Base-by-base conservation (phyloP, 371 early-diverging fungal species). In the Mucor lusitanicus region DNA sequence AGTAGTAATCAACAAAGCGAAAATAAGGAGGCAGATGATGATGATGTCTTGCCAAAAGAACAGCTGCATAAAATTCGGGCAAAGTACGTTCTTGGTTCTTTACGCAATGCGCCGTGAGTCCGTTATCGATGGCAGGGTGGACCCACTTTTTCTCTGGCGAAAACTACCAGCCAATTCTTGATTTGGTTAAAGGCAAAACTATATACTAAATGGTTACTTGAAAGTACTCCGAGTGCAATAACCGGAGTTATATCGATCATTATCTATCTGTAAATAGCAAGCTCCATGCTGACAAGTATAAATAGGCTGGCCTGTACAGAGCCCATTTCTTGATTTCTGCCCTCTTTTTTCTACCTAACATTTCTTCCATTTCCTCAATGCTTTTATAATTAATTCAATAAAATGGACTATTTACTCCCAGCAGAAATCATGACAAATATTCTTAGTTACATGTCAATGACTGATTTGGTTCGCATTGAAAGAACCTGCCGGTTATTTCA, bases 401-500 rank as follows among this genome's bases (percentile, higher is more conserved):
- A 42, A 39, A 72, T 72, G 72, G 56, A 65, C 57, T 55, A 35
- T 19, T 42, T 70, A 25, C 63, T 83, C 37, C 83, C 83, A 27
- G 50, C 76, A 19, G 83, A 83, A 77, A 73, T 83, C 32, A 73
- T 79, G 39, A 42, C 69, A 25, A 61, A 67, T 19, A 69, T 80
- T 21, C 65, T 83, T 32, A 58, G 71, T 62, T 73, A 80, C 55
- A 53, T 83, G 40, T 71, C 78, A 7, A 70, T 83, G 15, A 74
- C 64, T 57, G 83, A 83, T 59, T 68, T 83, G 37, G 76, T 75
- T 6, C 69, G 79, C 21, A 58, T 77, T 13, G 83, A 83, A 61
- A 68, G 79, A 13, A 77, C 79, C 35, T 77, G 73, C 35, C 69
- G 70, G 59, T 59, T 73, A 58, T 57, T 80, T 21, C 83, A 83